A percentile compares a stretch with the other conserved stretches of the same genome.
phyloP scores from a whole-genome alignment of 2,329 filamentous ascomycete species.

The Ascochyta rabiei region DNA sequence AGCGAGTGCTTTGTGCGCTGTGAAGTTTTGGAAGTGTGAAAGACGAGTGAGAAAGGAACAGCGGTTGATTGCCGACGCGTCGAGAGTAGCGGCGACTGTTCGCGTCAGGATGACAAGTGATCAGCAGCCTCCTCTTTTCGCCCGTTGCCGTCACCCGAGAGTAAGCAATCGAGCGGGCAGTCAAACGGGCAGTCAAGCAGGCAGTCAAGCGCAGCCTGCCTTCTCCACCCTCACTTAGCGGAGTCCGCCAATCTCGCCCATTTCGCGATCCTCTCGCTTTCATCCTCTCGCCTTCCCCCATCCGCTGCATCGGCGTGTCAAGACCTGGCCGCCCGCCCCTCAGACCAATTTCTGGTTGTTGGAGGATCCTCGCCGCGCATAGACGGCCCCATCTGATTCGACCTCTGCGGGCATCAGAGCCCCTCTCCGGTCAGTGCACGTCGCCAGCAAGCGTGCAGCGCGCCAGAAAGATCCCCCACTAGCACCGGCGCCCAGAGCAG shows the following conservation, averaged over 20 bases:
- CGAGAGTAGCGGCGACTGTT: neutral
- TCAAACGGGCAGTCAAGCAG: neutral
- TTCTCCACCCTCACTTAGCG: neutral
- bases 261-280: neutral
- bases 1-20: neutral
- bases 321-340: constrained; percentile 9
- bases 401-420: constrained; percentile 6
- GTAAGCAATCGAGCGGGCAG: neutral
- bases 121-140: constrained; percentile 25
- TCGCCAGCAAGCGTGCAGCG: constrained; percentile 4
- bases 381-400: constrained; percentile 13
- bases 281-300: neutral
- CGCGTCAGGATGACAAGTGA: constrained; percentile 22
- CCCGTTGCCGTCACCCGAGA: constrained; percentile 18
- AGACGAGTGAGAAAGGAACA: neutral
- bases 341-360: constrained; percentile 4
- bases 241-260: neutral
- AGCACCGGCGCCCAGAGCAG: constrained; percentile 7
- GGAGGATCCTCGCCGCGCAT: constrained; percentile 12
- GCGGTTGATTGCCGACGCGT: constrained; percentile 5
- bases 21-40: neutral
- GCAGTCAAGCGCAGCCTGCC: neutral
- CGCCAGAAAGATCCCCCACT: constrained; percentile 9
- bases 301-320: constrained; percentile 14
- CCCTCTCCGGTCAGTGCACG: constrained; percentile 10